Percentiles rank a stretch among this genome's conserved stretches.
Evolutionary conservation across 2,329 filamentous ascomycete genomes (phyloP).

Genomic region (Trichoderma sp.): DNA sequence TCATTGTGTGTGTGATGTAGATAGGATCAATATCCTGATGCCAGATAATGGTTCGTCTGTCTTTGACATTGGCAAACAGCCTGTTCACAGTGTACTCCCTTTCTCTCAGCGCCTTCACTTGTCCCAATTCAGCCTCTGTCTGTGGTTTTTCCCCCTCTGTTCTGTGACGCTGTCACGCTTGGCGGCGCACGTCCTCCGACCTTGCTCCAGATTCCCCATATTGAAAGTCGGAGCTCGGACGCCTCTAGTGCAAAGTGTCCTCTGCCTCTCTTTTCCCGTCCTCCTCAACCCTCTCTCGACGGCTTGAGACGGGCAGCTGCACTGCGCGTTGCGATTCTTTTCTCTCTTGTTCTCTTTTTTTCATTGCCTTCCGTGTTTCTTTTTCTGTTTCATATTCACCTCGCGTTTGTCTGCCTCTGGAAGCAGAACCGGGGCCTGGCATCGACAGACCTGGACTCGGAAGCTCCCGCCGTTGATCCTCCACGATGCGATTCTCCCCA

Average conservation of each 20-base stretch:
- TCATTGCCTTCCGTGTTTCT: too few species aligned
- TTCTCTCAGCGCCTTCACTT: neutral
- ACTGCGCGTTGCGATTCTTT: too few species aligned
- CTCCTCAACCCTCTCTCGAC: conserved; percentile 22
- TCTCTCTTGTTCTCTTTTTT: too few species aligned
- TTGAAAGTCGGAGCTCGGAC: neutral
- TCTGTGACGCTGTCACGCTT: neutral
- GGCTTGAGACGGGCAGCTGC: neutral
- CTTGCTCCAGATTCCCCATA: neutral
- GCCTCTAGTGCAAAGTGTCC: conserved; percentile 37
- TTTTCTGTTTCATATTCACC: neutral
- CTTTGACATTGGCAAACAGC: neutral
- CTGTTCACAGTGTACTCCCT: neutral
- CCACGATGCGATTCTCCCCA: conserved; percentile 50
- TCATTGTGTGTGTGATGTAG: neutral
- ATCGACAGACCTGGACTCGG: neutral
- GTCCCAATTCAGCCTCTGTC: neutral
- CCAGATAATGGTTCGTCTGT: neutral
- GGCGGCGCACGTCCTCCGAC: conserved; percentile 5
- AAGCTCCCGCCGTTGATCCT: conserved; percentile 2
- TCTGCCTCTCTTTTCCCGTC: conserved; percentile 25
- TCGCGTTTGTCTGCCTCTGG: neutral
- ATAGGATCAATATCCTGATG: neutral
- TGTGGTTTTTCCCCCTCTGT: neutral
- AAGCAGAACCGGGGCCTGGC: neutral